These are phyloP conservation scores for Fomitopsis betulina DNA, from an alignment of 1,284 basidiomycete species.

Conservation along the genomic window DNA sequence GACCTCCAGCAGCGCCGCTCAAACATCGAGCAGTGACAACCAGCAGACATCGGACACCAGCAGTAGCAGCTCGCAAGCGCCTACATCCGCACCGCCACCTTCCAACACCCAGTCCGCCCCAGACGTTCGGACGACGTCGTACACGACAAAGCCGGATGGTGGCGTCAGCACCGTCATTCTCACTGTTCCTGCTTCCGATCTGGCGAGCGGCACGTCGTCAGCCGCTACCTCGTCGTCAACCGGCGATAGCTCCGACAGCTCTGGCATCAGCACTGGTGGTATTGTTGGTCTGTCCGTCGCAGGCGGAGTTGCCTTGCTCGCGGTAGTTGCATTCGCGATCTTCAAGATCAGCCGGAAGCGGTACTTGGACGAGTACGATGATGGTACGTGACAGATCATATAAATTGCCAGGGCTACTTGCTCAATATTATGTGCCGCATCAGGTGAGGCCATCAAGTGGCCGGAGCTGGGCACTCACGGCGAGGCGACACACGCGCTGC, in stretches of 20 bases:
- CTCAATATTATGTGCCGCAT: not conserved
- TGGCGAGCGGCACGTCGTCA: not conserved
- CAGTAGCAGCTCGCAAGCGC: not conserved
- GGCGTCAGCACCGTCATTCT: not conserved
- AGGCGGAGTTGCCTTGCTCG: conserved; percentile 67
- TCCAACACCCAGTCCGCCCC: not conserved
- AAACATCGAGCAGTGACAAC: not conserved
- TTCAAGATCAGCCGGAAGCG: conserved; percentile 83
- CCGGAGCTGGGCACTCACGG: conserved; percentile 73
- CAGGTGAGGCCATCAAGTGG: conserved; percentile 84
- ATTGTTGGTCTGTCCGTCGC: conserved; percentile 77
- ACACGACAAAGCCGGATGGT: conserved; percentile 5
- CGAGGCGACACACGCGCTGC: conserved; percentile 45
- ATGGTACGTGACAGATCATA: conserved; percentile 48
- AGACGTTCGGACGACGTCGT: not conserved
- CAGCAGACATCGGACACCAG: not conserved
- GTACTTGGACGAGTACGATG: conserved; percentile 62
- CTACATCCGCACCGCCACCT: not conserved
- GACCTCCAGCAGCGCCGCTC: not conserved
- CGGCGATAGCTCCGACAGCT: not conserved
- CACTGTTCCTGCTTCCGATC: not conserved
- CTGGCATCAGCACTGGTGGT: conserved; percentile 54
- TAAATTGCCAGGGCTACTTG: not conserved
- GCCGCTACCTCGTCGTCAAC: not conserved
- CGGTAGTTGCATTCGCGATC: conserved; percentile 64